Evolutionary conservation across 2,329 filamentous ascomycete genomes (phyloP).

Genomic region (Fonsecaea multimorphosa): DNA sequence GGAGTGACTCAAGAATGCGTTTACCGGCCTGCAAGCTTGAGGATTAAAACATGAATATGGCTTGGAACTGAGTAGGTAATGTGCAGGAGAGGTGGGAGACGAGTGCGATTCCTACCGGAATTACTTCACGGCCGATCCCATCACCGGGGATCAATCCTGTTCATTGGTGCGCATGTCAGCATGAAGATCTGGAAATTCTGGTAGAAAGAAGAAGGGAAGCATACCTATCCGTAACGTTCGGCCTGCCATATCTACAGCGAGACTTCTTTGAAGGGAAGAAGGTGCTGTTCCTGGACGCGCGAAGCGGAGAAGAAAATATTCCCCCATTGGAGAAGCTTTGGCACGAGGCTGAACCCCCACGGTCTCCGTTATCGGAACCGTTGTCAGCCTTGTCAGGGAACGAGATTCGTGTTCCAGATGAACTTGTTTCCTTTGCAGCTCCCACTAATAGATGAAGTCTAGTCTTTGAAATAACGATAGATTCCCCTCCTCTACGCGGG

Average conservation of each 20-base stretch:
- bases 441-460: too few relatives aligned
- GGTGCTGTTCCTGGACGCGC: neutral
- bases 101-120: constrained; percentile 65
- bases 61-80: constrained; percentile 6
- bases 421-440: too few relatives aligned
- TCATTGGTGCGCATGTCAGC: neutral
- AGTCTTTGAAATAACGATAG: too few relatives aligned
- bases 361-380: constrained; percentile 27
- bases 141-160: constrained; percentile 90
- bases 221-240: constrained; percentile 35
- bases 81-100: constrained; percentile 9
- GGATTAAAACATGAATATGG: neutral
- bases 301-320: constrained; percentile 3
- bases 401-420: neutral
- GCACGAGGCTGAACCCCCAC: constrained; percentile 20
- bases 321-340: constrained; percentile 22
- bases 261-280: neutral
- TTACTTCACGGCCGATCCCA: constrained; percentile 98
- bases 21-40: constrained; percentile 68
- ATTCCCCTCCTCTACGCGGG: too few relatives aligned
- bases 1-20: constrained; percentile 88
- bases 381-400: neutral
- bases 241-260: constrained; percentile 24
- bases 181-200: neutral
- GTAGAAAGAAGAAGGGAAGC: neutral